These are phyloP conservation scores for Zymoseptoria passerinii DNA, from an alignment of 2,329 filamentous ascomycete genomes.

Conservation along the genomic window DNA sequence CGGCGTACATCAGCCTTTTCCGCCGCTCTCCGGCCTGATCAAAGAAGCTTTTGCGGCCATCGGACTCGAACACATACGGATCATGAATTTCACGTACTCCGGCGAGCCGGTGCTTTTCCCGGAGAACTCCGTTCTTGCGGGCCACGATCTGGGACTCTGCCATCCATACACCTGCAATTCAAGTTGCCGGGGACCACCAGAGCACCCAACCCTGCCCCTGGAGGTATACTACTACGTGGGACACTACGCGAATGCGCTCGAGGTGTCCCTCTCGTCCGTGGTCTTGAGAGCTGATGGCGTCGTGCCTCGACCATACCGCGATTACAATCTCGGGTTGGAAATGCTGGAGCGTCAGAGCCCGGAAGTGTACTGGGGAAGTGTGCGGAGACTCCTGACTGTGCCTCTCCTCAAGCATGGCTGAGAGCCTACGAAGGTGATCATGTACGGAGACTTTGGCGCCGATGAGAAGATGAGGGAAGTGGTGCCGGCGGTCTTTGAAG, in stretches of 20 bases:
- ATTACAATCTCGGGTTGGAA: not conserved
- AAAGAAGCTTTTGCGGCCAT: not conserved
- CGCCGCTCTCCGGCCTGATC: not conserved
- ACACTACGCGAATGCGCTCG: not conserved
- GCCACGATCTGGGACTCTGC: not conserved
- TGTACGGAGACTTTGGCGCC: constrained; percentile 1
- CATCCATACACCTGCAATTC: not conserved
- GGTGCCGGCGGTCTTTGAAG: not conserved
- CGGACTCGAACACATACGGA: not conserved
- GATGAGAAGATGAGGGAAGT: not conserved
- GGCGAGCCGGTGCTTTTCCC: not conserved
- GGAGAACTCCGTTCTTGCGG: not conserved
- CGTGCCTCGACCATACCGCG: not conserved
- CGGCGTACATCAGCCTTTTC: not conserved
- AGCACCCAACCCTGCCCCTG: not conserved
- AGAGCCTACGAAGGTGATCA: not conserved
- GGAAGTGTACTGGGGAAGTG: constrained; percentile 3
- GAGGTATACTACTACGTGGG: not conserved
- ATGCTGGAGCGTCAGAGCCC: not conserved
- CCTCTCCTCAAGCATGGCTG: not conserved
- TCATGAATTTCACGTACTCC: not conserved
- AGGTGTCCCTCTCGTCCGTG: not conserved
- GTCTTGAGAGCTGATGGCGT: not conserved
- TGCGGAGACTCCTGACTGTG: not conserved
- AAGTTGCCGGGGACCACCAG: not conserved